Evolutionary conservation across 2,329 filamentous ascomycete genomes (phyloP).

Genomic region (Trichoderma aggressivum): DNA sequence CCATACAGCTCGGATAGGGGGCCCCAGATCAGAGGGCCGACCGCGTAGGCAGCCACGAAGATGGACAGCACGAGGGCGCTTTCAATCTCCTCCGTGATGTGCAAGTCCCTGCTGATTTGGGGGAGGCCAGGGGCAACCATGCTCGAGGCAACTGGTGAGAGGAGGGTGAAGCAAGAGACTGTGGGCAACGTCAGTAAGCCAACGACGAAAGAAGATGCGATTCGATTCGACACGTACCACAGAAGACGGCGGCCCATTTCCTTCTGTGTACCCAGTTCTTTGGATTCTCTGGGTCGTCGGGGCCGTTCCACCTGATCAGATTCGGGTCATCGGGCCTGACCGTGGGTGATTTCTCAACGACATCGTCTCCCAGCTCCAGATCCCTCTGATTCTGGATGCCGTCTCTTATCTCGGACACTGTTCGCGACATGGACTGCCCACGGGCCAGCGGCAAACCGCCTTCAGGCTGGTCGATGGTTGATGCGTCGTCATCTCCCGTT

Average conservation of each 20-base stretch:
- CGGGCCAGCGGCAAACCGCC: neutral
- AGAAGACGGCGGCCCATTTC: constrained; percentile 56
- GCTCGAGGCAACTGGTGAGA: constrained; percentile 58
- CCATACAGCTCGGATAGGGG: constrained; percentile 61
- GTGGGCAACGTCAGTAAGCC: neutral
- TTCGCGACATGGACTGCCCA: constrained; percentile 28
- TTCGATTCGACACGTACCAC: constrained; percentile 22
- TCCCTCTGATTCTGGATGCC: constrained; percentile 36
- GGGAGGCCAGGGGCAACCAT: constrained; percentile 53
- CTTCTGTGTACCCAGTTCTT: constrained; percentile 53
- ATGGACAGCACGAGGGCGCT: constrained; percentile 43
- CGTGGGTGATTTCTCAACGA: constrained; percentile 25
- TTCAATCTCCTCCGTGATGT: constrained; percentile 45
- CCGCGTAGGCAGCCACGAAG: constrained; percentile 44
- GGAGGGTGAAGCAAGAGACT: constrained; percentile 55
- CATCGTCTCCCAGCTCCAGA: constrained; percentile 31
- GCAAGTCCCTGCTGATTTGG: constrained; percentile 51
- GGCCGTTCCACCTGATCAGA: constrained; percentile 49
- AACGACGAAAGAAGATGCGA: neutral
- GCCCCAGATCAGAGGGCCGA: constrained; percentile 61
- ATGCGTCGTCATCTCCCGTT: neutral
- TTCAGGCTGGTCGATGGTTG: neutral
- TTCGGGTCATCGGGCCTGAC: constrained; percentile 32
- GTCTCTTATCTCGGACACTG: constrained; percentile 39
- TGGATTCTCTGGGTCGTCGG: constrained; percentile 49